These are phyloP conservation scores for Alternaria conjuncta DNA, from an alignment of 2,329 filamentous ascomycete species.

Conservation along the genomic window DNA sequence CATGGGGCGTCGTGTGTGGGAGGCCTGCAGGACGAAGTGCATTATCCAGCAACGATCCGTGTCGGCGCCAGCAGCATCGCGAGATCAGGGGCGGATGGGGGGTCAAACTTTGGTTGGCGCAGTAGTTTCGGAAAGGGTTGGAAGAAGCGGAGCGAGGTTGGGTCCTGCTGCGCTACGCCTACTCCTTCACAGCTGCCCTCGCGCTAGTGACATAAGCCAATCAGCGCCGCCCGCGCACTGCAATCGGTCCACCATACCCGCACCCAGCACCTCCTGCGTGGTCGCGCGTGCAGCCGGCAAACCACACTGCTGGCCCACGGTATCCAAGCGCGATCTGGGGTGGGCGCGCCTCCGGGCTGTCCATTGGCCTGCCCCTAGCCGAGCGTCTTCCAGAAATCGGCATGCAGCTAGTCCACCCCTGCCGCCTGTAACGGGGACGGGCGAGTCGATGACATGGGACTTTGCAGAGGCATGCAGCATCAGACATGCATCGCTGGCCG, in stretches of 20 bases:
- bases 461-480: constrained; percentile 33
- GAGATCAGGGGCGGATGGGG: constrained; percentile 33
- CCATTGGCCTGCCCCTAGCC: constrained; percentile 32
- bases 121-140: constrained; percentile 40
- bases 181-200: constrained; percentile 17
- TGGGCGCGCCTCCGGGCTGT: constrained; percentile 21
- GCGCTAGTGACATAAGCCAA: constrained; percentile 11
- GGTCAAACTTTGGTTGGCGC: constrained; percentile 38
- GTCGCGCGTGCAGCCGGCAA: constrained; percentile 38
- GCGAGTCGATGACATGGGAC: constrained; percentile 28
- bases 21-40: constrained; percentile 15
- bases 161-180: constrained; percentile 22
- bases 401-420: constrained; percentile 26
- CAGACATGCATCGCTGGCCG: constrained; percentile 28
- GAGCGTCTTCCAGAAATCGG: constrained; percentile 47
- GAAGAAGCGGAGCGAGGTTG: constrained; percentile 22
- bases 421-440: constrained; percentile 28
- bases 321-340: constrained; percentile 44
- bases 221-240: constrained; percentile 3
- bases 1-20: constrained; percentile 10
- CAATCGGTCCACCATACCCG: constrained; percentile 23
- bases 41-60: constrained; percentile 20
- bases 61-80: constrained; percentile 24
- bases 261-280: constrained; percentile 36
- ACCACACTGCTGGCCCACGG: constrained; percentile 41